phyloP scores from a whole-genome alignment of 345 rosid species.

The Lagerstroemia speciosa region DNA sequence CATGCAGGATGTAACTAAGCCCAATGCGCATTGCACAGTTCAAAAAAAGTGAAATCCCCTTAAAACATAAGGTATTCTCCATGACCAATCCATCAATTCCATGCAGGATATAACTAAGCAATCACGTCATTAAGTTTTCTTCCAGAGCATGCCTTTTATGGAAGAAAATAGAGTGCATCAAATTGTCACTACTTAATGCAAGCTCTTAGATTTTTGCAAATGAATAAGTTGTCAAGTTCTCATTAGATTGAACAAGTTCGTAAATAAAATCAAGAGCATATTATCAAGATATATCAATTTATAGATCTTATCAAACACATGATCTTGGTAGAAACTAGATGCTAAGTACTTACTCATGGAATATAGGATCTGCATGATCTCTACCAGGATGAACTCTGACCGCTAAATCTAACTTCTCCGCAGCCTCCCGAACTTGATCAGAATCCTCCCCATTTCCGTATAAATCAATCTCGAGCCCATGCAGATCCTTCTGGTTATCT shows the following conservation, averaged over 20 bases:
- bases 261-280: too few species aligned
- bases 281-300: too few species aligned
- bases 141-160: too few species aligned
- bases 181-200: not conserved
- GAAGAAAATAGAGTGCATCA: not conserved
- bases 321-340: not conserved
- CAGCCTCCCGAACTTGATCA: conserved; percentile 58
- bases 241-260: too few species aligned
- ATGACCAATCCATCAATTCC: not conserved
- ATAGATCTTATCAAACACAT: too few species aligned
- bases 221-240: too few species aligned
- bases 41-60: too few species aligned
- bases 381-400: conserved; percentile 73
- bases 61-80: not conserved
- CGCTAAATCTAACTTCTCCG: conserved; percentile 41
- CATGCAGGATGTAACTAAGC: too few species aligned
- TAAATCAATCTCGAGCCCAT: conserved; percentile 68
- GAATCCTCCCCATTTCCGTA: conserved; percentile 92
- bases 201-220: not conserved
- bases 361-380: conserved; percentile 79
- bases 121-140: too few species aligned
- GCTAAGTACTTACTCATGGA: conserved; percentile 62
- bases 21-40: too few species aligned
- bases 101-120: too few species aligned
- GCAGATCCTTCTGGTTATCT: conserved; percentile 62